A percentile compares a stretch with the other conserved stretches of the same genome.
Evolutionary conservation across 192 early-diverging fungal species (phyloP).

Genomic region (Coemansia sp.): DNA sequence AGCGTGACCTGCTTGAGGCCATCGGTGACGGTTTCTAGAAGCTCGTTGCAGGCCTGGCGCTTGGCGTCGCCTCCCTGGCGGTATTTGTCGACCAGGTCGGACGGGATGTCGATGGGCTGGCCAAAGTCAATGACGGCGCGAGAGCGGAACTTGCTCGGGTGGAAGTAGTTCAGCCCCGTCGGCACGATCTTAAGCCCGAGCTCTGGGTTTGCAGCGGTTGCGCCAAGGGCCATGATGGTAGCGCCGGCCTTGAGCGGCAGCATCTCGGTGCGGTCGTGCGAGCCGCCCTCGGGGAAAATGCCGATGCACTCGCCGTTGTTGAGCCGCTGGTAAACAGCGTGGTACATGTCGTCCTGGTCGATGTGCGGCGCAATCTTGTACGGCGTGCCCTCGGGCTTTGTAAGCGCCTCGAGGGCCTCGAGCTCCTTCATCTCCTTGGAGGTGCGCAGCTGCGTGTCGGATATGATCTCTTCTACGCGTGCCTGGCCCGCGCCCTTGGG

Average conservation of each 20-base stretch:
- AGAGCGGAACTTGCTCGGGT: slow-evolving; percentile 91
- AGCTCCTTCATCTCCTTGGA: slow-evolving; percentile 74
- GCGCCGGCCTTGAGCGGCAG: slow-evolving; percentile 91
- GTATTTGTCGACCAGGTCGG: slow-evolving; percentile 80
- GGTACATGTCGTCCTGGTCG: slow-evolving; percentile 86
- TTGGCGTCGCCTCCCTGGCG: slow-evolving; percentile 77
- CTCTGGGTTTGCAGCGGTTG: slow-evolving; percentile 79
- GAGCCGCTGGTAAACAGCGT: slow-evolving; percentile 75
- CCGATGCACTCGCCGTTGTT: slow-evolving; percentile 75
- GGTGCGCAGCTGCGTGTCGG: slow-evolving; percentile 77
- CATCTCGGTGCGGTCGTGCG: slow-evolving; percentile 95
- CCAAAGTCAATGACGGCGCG: slow-evolving; percentile 98
- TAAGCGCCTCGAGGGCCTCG: slow-evolving; percentile 62
- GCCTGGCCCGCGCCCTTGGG: slow-evolving; percentile 60
- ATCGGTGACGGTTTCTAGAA: slow-evolving; percentile 79
- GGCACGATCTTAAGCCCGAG: slow-evolving; percentile 93
- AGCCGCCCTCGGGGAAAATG: slow-evolving; percentile 98
- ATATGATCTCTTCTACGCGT: slow-evolving; percentile 73
- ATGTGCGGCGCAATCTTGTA: slow-evolving; percentile 79
- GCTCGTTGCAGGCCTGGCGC: slow-evolving; percentile 71
- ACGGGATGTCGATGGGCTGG: slow-evolving; percentile 75
- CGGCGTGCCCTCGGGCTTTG: slow-evolving; percentile 55
- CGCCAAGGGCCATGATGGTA: slow-evolving; percentile 83
- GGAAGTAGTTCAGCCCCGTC: slow-evolving; percentile 91
- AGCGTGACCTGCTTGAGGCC: slow-evolving; percentile 85